Evolutionary conservation across 2,329 filamentous ascomycete species (phyloP), one percentile per base, ranked within the genome.

Genomic region (Phaeosphaeria sp.): DNA sequence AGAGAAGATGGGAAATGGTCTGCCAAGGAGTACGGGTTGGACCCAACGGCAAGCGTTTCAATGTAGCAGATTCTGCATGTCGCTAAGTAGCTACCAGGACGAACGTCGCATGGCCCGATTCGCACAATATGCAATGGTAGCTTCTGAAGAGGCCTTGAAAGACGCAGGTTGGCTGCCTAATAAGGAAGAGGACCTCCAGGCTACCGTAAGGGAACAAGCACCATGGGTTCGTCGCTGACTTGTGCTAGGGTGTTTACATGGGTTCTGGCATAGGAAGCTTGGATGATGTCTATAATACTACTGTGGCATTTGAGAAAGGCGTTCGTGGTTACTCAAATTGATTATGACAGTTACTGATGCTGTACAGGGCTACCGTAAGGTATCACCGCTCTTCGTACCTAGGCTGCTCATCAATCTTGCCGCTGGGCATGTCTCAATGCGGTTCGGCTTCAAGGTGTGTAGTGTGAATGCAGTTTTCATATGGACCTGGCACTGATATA

Each of bases 181-280:
- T 5, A 78, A 73, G 4, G 81, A 83, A 18, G 83, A 87, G 22
- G 86, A 93, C 56, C 83, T 85, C 22, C 90, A 96, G 71, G 84
- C 84, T 54, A 96, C 93, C 0, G 85, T 87, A 77, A 51, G 77
- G 25, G 15, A 3, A 15, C 15, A 42, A 20, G 9, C 33, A 23
- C 2, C 25, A 15, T 22, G 6, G 5, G 22, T n/a, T 44, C 25
- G 17, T 20, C 56, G 44, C 58, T 71, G 39, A 62, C 39, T 18
- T 6, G n/a, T 2, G 15, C 6, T 58, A 87, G 85, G 95, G 95
- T 0, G 91, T 99, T 1, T 97, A 94, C 71, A 83, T 99, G 42
- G 95, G 95, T 1, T 98, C 94, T 64, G 95, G 95, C 1, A 97
- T 99, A 68, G 95, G 95, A 17, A 97, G 95, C 70, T 84, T 99